Percentiles rank a stretch among this genome's conserved stretches.
These are phyloP conservation scores for Xylariaceae sp. DNA, from an alignment of 2,329 filamentous ascomycete genomes.

Conservation along the genomic window DNA sequence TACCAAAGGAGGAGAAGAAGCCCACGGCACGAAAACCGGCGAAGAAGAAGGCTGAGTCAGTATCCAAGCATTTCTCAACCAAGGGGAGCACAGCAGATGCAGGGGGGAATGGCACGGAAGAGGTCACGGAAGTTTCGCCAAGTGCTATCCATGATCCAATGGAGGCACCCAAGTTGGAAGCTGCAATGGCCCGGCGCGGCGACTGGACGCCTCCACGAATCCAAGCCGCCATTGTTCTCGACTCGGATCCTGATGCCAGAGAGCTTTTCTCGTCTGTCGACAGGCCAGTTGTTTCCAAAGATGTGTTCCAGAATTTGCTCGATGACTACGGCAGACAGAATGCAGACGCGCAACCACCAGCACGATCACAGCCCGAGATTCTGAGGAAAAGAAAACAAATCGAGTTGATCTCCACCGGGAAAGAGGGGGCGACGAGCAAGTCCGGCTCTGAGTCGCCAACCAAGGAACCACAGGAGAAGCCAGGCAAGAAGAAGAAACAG, in stretches of 20 bases:
- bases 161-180: constrained; percentile 27
- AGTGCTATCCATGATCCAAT: neutral
- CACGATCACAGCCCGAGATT: constrained; percentile 24
- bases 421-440: constrained; percentile 18
- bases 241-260: constrained; percentile 29
- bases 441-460: constrained; percentile 29
- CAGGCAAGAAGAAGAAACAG: constrained; percentile 20
- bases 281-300: constrained; percentile 15
- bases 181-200: constrained; percentile 51
- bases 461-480: neutral
- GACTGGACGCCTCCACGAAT: constrained; percentile 66
- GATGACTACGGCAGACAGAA: constrained; percentile 39
- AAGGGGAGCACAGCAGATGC: constrained; percentile 10
- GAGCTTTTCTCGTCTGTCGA: constrained; percentile 30
- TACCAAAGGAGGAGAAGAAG: neutral
- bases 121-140: neutral
- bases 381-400: constrained; percentile 55
- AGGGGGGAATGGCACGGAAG: neutral
- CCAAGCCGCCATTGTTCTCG: constrained; percentile 29
- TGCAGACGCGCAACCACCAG: constrained; percentile 1
- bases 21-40: neutral
- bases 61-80: constrained; percentile 26
- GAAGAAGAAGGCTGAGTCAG: constrained; percentile 28
- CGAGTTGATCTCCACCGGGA: constrained; percentile 42
- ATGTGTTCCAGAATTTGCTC: constrained; percentile 42